A percentile compares a stretch with the other conserved stretches of the same genome.
Evolutionary conservation across 345 rosid species (phyloP).

Genomic region (Aurinia saxatilis): DNA sequence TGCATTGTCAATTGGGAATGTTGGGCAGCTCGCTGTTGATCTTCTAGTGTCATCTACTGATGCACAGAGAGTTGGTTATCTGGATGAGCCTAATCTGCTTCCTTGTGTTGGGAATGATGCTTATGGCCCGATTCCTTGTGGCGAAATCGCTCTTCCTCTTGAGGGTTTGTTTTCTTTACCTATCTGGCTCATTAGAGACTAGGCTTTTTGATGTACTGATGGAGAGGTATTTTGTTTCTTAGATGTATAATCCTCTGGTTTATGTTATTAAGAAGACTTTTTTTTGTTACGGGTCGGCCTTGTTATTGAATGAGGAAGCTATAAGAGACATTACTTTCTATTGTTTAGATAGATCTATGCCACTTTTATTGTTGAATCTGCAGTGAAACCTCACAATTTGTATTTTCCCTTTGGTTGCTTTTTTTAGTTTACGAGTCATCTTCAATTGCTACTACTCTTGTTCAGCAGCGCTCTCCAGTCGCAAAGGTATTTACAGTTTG

Average conservation of each 20-base stretch:
- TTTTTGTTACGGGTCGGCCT: not conserved
- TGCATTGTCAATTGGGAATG: slow-evolving; percentile 86
- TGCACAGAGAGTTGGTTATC: slow-evolving; percentile 68
- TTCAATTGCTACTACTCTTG: slow-evolving; percentile 39
- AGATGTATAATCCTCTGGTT: not conserved
- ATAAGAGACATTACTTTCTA: not conserved
- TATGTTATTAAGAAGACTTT: not conserved
- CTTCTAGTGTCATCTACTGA: slow-evolving; percentile 60
- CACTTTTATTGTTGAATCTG: not conserved
- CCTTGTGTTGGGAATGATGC: slow-evolving; percentile 94
- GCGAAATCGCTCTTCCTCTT: slow-evolving; percentile 76
- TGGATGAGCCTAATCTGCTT: slow-evolving; percentile 66
- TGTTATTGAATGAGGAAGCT: not conserved
- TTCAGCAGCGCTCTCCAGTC: slow-evolving; percentile 80
- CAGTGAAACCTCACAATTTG: not conserved
- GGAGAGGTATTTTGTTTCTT: not conserved
- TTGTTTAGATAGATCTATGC: not conserved
- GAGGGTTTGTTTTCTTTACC: slow-evolving; percentile 44
- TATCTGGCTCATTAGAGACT: not conserved
- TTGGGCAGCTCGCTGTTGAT: slow-evolving; percentile 87
- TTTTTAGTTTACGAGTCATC: slow-evolving; percentile 53
- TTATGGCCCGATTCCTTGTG: slow-evolving; percentile 57
- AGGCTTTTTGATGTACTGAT: not conserved
- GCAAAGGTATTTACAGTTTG: slow-evolving; percentile 43
- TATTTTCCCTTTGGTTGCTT: not conserved